A percentile compares a stretch with the other conserved stretches of the same genome.
These are phyloP conservation scores for Diplocarpon rosae DNA, from an alignment of 2,329 filamentous ascomycete genomes.

Conservation along the genomic window DNA sequence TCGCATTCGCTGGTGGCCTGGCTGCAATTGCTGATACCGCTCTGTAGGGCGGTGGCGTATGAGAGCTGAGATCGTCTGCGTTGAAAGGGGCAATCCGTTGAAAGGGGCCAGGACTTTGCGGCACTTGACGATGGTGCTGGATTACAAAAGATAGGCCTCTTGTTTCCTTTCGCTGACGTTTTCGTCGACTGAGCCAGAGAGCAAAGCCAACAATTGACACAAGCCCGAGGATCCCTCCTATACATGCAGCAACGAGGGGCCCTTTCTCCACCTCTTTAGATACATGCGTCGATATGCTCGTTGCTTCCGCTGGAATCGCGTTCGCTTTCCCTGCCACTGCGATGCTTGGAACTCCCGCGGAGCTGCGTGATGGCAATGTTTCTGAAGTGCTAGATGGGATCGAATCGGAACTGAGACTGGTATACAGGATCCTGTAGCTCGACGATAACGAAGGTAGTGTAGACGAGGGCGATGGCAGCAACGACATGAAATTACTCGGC, in stretches of 20 bases:
- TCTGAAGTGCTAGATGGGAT: not conserved
- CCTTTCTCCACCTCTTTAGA: constrained; percentile 11
- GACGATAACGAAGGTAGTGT: constrained; percentile 2
- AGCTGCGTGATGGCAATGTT: not conserved
- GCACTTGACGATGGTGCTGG: constrained; percentile 3
- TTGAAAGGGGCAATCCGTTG: constrained; percentile 3
- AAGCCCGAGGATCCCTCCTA: constrained; percentile 16
- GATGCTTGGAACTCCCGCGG: constrained; percentile 1
- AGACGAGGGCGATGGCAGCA: constrained; percentile 2
- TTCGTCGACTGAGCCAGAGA: constrained; percentile 13
- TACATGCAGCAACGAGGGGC: constrained; percentile 15
- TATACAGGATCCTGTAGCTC: not conserved
- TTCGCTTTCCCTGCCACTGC: constrained; percentile 1
- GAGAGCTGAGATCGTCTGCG: not conserved
- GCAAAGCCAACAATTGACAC: constrained; percentile 11
- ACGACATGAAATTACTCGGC: constrained; percentile 2
- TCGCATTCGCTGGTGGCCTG: not conserved
- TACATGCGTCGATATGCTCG: constrained; percentile 1
- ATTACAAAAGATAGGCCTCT: constrained; percentile 11
- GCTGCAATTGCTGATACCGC: not conserved
- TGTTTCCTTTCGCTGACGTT: constrained; percentile 4
- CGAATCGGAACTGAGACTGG: not conserved
- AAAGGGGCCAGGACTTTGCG: constrained; percentile 7
- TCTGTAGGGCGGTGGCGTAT: not conserved
- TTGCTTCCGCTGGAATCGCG: not conserved